These are phyloP conservation scores for Helminthosporium solani DNA, from an alignment of 2,329 filamentous ascomycete genomes.

Conservation along the genomic window DNA sequence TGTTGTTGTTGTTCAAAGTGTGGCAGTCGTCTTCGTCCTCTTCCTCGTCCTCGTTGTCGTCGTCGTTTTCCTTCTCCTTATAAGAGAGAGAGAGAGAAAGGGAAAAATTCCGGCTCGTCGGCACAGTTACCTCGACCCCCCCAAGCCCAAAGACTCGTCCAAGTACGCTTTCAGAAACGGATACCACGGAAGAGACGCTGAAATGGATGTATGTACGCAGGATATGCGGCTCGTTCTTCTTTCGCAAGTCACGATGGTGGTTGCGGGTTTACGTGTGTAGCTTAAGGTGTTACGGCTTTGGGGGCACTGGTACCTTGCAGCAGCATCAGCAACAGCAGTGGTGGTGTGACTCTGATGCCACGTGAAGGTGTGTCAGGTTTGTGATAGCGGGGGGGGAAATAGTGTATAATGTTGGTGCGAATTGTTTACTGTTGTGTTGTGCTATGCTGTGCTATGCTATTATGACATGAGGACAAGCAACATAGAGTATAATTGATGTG, in stretches of 20 bases:
- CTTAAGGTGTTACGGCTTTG: not conserved
- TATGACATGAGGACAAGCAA: not conserved
- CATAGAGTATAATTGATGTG: not conserved
- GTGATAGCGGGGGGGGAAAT: not conserved
- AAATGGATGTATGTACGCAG: not conserved
- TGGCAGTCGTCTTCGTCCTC: no score
- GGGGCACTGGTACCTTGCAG: not conserved
- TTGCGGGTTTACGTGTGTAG: not conserved
- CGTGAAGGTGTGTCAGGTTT: not conserved
- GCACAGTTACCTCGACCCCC: no score
- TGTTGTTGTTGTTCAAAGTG: no score
- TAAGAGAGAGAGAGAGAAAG: no score
- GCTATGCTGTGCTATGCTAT: not conserved
- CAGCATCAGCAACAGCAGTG: no score
- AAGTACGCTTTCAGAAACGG: not conserved
- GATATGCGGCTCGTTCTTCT: not conserved
- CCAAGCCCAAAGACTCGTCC: not conserved
- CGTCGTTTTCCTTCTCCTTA: no score
- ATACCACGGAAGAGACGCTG: not conserved
- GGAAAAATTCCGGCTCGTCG: no score
- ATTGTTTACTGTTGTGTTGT: not conserved
- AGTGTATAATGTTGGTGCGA: not conserved
- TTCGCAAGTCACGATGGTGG: not conserved
- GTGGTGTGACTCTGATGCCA: not conserved
- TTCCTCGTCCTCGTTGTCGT: no score